Conservation (phyloP, 2,329 filamentous ascomycete species). For the Graphilbum sp. region DNA sequence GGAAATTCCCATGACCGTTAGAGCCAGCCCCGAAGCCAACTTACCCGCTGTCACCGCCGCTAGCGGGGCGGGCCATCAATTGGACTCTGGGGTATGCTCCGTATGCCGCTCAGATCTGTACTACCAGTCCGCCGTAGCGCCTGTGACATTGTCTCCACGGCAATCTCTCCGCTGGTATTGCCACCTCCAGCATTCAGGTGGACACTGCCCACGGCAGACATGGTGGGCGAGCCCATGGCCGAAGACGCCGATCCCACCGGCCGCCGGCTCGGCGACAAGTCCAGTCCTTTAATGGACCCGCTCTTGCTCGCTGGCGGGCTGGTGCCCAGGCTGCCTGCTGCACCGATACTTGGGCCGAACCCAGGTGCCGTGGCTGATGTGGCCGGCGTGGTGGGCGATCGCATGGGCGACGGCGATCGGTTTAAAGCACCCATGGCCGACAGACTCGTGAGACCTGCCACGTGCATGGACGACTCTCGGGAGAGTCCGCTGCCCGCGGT, state of each 20-base stretch:
- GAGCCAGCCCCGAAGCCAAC: neutral
- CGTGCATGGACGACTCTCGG: conserved; percentile 49
- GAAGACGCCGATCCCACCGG: conserved; percentile 13
- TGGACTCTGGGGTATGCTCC: conserved; percentile 43
- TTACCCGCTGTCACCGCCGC: neutral
- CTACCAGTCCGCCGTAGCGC: conserved; percentile 74
- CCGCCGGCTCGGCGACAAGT: conserved; percentile 45
- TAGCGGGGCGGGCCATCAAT: conserved; percentile 24
- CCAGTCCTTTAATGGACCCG: conserved; percentile 56
- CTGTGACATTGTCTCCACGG: conserved; percentile 88
- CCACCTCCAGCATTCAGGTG: neutral
- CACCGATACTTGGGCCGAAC: too few species aligned
- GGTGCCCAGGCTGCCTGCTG: conserved; percentile 34
- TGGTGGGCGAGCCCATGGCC: conserved; percentile 7
- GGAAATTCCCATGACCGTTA: too few species aligned
- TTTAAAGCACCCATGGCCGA: conserved; percentile 29
- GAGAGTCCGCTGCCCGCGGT: conserved; percentile 30
- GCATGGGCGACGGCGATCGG: conserved; percentile 64
- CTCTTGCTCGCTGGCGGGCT: conserved; percentile 66
- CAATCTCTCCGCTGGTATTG: conserved; percentile 48
- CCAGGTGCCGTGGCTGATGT: conserved; percentile 10
- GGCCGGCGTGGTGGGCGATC: conserved; percentile 62
- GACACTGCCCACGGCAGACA: conserved; percentile 11
- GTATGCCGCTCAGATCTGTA: conserved; percentile 48
- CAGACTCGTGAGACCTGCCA: conserved; percentile 49